phyloP scores from a whole-genome alignment of 2,329 filamentous ascomycete genomes.

The Hirsutella minnesotensis region DNA sequence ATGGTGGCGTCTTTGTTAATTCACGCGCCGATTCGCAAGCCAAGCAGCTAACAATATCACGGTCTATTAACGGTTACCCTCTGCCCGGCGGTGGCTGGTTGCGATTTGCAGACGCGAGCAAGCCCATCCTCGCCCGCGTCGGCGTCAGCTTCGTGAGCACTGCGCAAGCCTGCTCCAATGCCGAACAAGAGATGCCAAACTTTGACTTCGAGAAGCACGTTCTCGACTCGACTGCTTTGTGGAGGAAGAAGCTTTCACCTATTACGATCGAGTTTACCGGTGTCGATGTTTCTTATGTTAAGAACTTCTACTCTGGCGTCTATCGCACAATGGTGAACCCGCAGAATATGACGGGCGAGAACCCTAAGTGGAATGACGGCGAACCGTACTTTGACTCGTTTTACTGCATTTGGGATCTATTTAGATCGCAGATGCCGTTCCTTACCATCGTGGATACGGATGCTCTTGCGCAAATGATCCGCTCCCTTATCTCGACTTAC shows the following conservation, averaged over 20 bases:
- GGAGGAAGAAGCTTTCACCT: slow-evolving; percentile 48
- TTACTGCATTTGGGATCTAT: slow-evolving; percentile 68
- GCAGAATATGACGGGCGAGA: slow-evolving; percentile 65
- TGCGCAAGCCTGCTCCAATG: slow-evolving; percentile 55
- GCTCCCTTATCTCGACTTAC: slow-evolving; percentile 62
- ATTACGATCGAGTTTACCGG: slow-evolving; percentile 41
- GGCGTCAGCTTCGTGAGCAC: slow-evolving; percentile 59
- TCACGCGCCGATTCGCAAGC: slow-evolving; percentile 37
- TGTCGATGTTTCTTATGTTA: slow-evolving; percentile 41
- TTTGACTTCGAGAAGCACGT: slow-evolving; percentile 49
- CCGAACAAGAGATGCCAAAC: slow-evolving; percentile 55
- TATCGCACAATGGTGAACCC: slow-evolving; percentile 63
- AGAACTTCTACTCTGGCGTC: slow-evolving; percentile 59
- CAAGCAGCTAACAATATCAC: slow-evolving; percentile 34
- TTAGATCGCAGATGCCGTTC: slow-evolving; percentile 56
- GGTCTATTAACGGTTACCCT: slow-evolving; percentile 39
- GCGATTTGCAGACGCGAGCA: slow-evolving; percentile 39
- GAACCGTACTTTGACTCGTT: slow-evolving; percentile 68
- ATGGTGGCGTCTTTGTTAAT: slow-evolving; percentile 50
- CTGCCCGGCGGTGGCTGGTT: slow-evolving; percentile 53
- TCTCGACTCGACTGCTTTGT: slow-evolving; percentile 40
- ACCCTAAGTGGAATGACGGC: slow-evolving; percentile 50
- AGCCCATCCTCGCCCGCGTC: slow-evolving; percentile 50
- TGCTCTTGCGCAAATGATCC: slow-evolving; percentile 53
- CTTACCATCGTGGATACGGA: slow-evolving; percentile 55